These are phyloP conservation scores for Parasarocladium wereldwijsianum DNA, from an alignment of 2,329 filamentous ascomycete genomes.

Conservation along the genomic window DNA sequence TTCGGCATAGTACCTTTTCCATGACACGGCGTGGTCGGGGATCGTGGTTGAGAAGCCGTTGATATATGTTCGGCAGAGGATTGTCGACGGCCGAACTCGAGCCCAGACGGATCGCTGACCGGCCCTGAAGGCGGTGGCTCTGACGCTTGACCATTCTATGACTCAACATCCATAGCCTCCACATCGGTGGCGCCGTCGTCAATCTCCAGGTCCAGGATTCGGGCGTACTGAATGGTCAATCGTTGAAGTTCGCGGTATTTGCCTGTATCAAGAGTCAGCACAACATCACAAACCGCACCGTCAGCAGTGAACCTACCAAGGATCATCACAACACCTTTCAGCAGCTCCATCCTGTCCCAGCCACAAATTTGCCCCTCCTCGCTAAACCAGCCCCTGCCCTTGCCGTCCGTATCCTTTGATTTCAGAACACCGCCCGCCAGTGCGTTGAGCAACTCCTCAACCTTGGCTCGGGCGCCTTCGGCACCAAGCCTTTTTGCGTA, in stretches of 20 bases:
- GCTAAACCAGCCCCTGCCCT: slow-evolving; percentile 49
- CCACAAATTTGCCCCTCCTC: slow-evolving; percentile 66
- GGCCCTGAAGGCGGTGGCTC: too few relatives aligned
- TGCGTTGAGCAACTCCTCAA: slow-evolving; percentile 78
- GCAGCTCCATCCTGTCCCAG: slow-evolving; percentile 74
- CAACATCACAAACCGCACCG: neutral
- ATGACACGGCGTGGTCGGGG: too few relatives aligned
- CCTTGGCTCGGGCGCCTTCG: slow-evolving; percentile 74
- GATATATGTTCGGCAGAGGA: too few relatives aligned
- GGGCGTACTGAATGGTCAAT: slow-evolving; percentile 87
- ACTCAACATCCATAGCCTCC: slow-evolving; percentile 27
- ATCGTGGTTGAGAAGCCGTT: too few relatives aligned
- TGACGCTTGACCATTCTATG: too few relatives aligned
- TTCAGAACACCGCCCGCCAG: slow-evolving; percentile 59
- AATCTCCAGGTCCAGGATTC: slow-evolving; percentile 52
- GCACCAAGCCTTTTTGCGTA: slow-evolving; percentile 91
- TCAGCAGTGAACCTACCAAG: slow-evolving; percentile 49
- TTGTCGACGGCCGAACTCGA: slow-evolving; percentile 3
- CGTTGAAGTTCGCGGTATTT: slow-evolving; percentile 93
- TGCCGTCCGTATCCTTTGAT: slow-evolving; percentile 35
- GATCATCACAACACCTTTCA: slow-evolving; percentile 85
- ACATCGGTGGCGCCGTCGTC: slow-evolving; percentile 29
- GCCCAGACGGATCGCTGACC: too few relatives aligned
- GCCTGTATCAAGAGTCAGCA: slow-evolving; percentile 31
- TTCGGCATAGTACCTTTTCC: too few relatives aligned